A percentile compares a stretch with the other conserved stretches of the same genome.
Evolutionary conservation across 768 basidiomycete species (phyloP).

Genomic region (Albatrellus ellisii): DNA sequence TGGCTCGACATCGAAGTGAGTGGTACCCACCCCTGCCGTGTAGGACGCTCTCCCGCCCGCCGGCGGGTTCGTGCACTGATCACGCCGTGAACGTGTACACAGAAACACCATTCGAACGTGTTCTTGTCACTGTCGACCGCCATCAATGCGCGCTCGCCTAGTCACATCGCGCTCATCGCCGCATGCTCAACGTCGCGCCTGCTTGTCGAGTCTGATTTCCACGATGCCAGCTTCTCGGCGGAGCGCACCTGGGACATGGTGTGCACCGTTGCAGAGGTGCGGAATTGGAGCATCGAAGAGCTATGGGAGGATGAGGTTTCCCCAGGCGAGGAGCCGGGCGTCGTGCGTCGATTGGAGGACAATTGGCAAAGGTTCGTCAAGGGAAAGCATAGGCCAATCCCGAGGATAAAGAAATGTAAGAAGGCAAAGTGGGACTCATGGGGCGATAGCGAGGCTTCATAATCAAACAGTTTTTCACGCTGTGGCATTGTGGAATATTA

Average conservation of each 20-base stretch:
- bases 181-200: slow-evolving; percentile 53
- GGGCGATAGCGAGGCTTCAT: slow-evolving; percentile 9
- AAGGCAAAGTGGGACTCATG: slow-evolving; percentile 9
- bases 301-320: slow-evolving; percentile 28
- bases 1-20: slow-evolving; percentile 67
- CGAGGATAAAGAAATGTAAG: not conserved
- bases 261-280: slow-evolving; percentile 54
- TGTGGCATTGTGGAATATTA: too few relatives aligned
- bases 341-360: slow-evolving; percentile 46
- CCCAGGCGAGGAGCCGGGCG: slow-evolving; percentile 37
- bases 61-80: not conserved
- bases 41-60: not conserved
- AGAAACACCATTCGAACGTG: slow-evolving; percentile 64
- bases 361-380: slow-evolving; percentile 59
- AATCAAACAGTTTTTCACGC: not conserved
- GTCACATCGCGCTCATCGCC: slow-evolving; percentile 50
- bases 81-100: slow-evolving; percentile 4
- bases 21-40: slow-evolving; percentile 5
- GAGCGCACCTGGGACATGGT: slow-evolving; percentile 69
- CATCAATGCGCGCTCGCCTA: slow-evolving; percentile 64
- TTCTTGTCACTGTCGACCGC: slow-evolving; percentile 83
- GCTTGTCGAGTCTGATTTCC: slow-evolving; percentile 79
- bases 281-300: slow-evolving; percentile 61
- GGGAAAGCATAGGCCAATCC: slow-evolving; percentile 27
- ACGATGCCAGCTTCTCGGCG: slow-evolving; percentile 46